phyloP scores from a whole-genome alignment of 495 filamentous ascomycete genomes.

The Penicillium macrosclerotiorum region DNA sequence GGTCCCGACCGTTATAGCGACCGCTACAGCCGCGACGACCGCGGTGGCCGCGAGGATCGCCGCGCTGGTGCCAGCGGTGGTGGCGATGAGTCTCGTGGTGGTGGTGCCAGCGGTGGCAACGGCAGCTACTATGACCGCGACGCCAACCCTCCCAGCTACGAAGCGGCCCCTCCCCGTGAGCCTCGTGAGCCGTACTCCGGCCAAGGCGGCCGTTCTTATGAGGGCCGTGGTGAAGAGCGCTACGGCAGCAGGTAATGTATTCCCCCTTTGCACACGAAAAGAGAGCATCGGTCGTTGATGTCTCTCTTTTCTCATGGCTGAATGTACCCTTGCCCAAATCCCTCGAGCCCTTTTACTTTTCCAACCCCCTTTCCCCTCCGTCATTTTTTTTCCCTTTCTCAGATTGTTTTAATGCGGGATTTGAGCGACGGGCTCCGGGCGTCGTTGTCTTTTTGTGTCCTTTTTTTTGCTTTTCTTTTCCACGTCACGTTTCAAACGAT shows the following conservation, averaged over 20 bases:
- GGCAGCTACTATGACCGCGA: constrained; percentile 29
- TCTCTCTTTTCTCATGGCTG: constrained; percentile 15
- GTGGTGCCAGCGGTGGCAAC: constrained; percentile 46
- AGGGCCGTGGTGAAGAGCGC: constrained; percentile 47
- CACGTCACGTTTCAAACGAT: constrained; percentile 33
- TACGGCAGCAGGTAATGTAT: constrained; percentile 45
- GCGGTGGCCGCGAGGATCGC: constrained; percentile 46
- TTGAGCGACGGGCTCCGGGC: constrained; percentile 36
- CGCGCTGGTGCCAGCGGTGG: constrained; percentile 46
- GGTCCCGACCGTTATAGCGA: constrained; percentile 65
- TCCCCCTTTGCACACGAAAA: constrained; percentile 14
- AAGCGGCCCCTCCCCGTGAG: constrained; percentile 60
- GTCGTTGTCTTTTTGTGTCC: constrained; percentile 33
- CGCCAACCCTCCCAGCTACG: constrained; percentile 36
- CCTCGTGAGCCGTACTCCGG: constrained; percentile 57
- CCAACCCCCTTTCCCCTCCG: constrained; percentile 9
- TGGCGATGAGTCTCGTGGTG: constrained; percentile 47
- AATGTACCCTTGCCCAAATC: constrained; percentile 11
- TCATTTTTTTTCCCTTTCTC: constrained; percentile 17
- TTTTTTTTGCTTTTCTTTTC: constrained; percentile 26
- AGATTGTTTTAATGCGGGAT: constrained; percentile 38
- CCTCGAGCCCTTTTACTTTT: neutral
- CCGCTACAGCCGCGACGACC: constrained; percentile 64
- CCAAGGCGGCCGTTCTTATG: constrained; percentile 50
- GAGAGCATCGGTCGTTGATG: constrained; percentile 7